Base-by-base conservation (phyloP, 768 basidiomycete species). In the Lactarius trivialis region DNA sequence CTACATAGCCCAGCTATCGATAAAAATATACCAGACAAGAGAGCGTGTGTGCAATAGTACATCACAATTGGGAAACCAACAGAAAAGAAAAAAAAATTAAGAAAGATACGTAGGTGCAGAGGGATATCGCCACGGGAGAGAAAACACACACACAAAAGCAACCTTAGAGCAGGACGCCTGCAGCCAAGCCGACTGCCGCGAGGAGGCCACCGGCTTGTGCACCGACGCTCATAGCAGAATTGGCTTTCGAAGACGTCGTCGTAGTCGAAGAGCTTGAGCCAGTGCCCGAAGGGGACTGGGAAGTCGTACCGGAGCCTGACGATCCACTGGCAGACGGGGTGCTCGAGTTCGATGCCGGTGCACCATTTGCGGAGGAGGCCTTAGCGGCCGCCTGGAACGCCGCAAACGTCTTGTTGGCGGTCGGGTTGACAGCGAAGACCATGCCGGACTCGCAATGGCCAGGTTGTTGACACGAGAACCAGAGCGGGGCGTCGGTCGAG, bases 351-450 rank as follows among this genome's bases (percentile, higher is more conserved):
- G 60, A 52, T 1, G 51, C 2, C 9, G 65, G 54, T n/a, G 61
- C 19, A 32, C 64, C 55, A n/a, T 39, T 11, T 3, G 61, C 9
- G 8, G 57, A n/a, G 7, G 66, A n/a, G 0, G 43, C 26, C 15
- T 60, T 66, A n/a, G 67, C 67, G 7, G 60, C n/a, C 1, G 61
- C 55, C 64, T 71, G 67, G 70, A 71, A 71, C 4, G 32, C 50
- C 7, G 43, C 65, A 21, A 72, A 72, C 28, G 70, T 49, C 65
- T 71, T 71, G 45, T 68, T 57, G 2, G 68, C 66, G 1, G 67
- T 71, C 0, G 72, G 63, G 65, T 72, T 72, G 49, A 74, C 54
- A 56, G 70, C 69, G 43, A 73, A 74, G n/a, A 73, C 73, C 71
- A 72, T 71, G 11, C 68, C 67, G 17, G 60, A 21, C 49, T 65